Conservation (phyloP, 768 basidiomycete species). For the Hericium coralloides region DNA sequence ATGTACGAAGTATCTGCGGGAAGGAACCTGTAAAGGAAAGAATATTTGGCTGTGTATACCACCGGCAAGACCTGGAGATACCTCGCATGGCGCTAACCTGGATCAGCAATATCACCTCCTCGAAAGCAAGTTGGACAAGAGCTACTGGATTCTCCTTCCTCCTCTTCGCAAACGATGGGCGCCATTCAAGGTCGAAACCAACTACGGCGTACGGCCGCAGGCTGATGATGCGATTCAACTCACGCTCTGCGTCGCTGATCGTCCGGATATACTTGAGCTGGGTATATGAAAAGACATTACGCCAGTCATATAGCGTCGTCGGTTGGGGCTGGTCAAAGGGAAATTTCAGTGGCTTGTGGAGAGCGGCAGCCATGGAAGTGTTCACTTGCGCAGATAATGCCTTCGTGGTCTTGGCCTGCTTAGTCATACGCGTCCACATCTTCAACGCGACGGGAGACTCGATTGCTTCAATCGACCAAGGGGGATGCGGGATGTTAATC, state of each 20-base stretch:
- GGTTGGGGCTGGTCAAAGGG: too few relatives aligned
- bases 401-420: too few relatives aligned
- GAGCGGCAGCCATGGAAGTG: too few relatives aligned
- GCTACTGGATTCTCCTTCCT: slow-evolving; percentile 57
- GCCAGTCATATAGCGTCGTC: background rate
- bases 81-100: slow-evolving; percentile 56
- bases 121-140: slow-evolving; percentile 61
- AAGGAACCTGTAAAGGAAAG: slow-evolving; percentile 3
- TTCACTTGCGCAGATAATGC: too few relatives aligned
- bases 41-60: background rate
- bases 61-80: slow-evolving; percentile 11
- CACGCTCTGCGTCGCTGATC: background rate
- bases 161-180: slow-evolving; percentile 48
- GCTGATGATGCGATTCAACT: background rate
- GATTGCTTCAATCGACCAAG: too few relatives aligned
- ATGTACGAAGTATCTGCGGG: slow-evolving; percentile 29
- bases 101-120: slow-evolving; percentile 46
- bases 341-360: too few relatives aligned
- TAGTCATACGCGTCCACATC: too few relatives aligned
- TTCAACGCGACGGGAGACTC: too few relatives aligned
- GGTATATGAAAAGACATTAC: background rate
- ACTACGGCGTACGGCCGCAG: slow-evolving; percentile 13
- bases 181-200: slow-evolving; percentile 81
- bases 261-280: background rate
- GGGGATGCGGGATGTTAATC: too few relatives aligned